phyloP scores from a whole-genome alignment of 176 grass and related monocot genomes.

The Juncus effusus region DNA sequence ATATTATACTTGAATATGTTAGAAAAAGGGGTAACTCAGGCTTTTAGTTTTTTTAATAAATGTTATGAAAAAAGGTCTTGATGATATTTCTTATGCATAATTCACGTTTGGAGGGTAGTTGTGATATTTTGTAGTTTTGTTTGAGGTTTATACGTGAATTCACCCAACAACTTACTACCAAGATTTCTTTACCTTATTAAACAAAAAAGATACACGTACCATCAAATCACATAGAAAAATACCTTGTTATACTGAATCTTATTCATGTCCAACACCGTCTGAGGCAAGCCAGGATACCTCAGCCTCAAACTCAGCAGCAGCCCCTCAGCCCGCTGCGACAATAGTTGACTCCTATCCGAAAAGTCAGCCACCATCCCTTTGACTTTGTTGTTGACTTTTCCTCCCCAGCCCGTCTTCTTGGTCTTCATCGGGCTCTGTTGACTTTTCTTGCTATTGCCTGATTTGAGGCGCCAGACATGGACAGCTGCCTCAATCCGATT shows the following conservation, averaged over 20 bases:
- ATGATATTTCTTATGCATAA: neutral
- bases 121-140: no score
- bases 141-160: no score
- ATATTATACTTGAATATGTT: no score
- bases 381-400: slow-evolving; percentile 66
- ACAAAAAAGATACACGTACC: no score
- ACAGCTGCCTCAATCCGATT: slow-evolving; percentile 90
- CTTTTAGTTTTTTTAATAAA: no score
- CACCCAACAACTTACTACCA: no score
- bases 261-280: slow-evolving; percentile 90
- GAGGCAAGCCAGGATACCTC: slow-evolving; percentile 74
- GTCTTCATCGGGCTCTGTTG: slow-evolving; percentile 24
- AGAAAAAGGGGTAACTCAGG: no score
- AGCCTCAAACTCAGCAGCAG: slow-evolving; percentile 83
- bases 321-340: slow-evolving; percentile 76
- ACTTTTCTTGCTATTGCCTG: slow-evolving; percentile 20
- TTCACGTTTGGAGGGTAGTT: neutral
- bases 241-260: slow-evolving; percentile 99
- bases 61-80: no score
- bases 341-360: slow-evolving; percentile 44
- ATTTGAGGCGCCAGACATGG: slow-evolving; percentile 85
- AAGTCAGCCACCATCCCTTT: slow-evolving; percentile 66
- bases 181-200: no score
- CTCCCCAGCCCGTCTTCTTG: slow-evolving; percentile 64
- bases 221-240: slow-evolving; percentile 1